phyloP scores from a whole-genome alignment of 192 early-diverging fungal genomes.

The Umbelopsis vinacea region DNA sequence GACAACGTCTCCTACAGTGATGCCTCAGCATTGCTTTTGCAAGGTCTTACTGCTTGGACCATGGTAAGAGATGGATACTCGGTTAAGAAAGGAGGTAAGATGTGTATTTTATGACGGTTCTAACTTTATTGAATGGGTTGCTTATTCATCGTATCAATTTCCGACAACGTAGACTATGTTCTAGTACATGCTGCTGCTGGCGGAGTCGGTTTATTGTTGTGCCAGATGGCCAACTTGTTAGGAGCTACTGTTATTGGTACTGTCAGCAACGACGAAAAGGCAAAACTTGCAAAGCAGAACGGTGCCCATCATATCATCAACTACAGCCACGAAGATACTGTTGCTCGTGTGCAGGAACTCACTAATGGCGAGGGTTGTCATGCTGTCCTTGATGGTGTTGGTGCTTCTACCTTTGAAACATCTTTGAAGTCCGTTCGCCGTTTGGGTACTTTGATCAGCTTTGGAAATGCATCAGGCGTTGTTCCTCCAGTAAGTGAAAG shows the following conservation, averaged over 20 bases:
- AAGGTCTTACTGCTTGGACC: slow-evolving; percentile 83
- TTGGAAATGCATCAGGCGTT: slow-evolving; percentile 88
- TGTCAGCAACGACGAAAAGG: slow-evolving; percentile 74
- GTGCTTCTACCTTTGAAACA: slow-evolving; percentile 82
- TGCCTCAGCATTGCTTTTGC: slow-evolving; percentile 71
- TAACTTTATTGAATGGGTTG: background rate
- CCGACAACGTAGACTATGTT: slow-evolving; percentile 61
- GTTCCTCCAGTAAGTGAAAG: slow-evolving; percentile 64
- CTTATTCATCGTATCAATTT: background rate
- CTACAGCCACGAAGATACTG: slow-evolving; percentile 71
- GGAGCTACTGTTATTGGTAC: slow-evolving; percentile 93
- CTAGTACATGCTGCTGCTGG: slow-evolving; percentile 92
- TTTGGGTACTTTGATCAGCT: slow-evolving; percentile 77
- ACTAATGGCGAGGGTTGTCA: slow-evolving; percentile 77
- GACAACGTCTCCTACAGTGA: slow-evolving; percentile 54
- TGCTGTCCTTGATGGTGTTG: slow-evolving; percentile 90
- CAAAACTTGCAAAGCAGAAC: slow-evolving; percentile 54
- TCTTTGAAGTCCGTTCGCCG: slow-evolving; percentile 66
- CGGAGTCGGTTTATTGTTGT: slow-evolving; percentile 81
- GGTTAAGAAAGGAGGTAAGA: slow-evolving; percentile 59
- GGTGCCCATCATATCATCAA: slow-evolving; percentile 79
- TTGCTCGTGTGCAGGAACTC: slow-evolving; percentile 70
- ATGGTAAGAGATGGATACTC: slow-evolving; percentile 71
- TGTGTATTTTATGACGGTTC: background rate
- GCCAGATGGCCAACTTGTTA: slow-evolving; percentile 72